Percentiles rank a stretch among this genome's conserved stretches.
Conservation (phyloP, 768 basidiomycete species). For the Leccinum disarticulatum region DNA sequence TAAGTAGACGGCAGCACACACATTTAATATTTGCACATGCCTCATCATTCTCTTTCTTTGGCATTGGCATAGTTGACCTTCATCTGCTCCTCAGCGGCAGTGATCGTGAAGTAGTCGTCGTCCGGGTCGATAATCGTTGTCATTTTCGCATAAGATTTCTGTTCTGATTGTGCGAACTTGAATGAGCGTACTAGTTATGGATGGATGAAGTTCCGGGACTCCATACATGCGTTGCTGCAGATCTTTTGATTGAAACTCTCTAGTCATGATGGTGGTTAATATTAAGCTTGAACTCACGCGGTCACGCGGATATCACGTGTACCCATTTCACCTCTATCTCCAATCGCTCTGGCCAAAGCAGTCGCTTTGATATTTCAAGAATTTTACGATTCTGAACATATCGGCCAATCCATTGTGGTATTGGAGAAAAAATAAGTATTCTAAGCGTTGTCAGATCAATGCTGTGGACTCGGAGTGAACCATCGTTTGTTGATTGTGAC, state of each 20-base stretch:
- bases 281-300: not conserved
- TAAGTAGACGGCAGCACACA: slow-evolving; percentile 20
- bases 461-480: no score
- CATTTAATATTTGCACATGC: slow-evolving; percentile 66
- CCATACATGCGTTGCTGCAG: slow-evolving; percentile 37
- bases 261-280: slow-evolving; percentile 20
- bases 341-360: no score
- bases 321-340: not conserved
- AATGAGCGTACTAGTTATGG: not conserved
- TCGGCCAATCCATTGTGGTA: no score
- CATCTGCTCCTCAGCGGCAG: slow-evolving; percentile 70
- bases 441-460: no score
- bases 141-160: slow-evolving; percentile 77
- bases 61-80: slow-evolving; percentile 52
- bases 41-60: slow-evolving; percentile 67
- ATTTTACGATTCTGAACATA: no score
- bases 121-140: slow-evolving; percentile 72
- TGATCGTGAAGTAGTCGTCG: slow-evolving; percentile 76
- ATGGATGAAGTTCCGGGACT: not conserved
- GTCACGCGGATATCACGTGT: slow-evolving; percentile 23
- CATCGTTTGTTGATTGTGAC: no score
- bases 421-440: no score
- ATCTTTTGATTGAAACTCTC: slow-evolving; percentile 33
- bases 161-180: not conserved
- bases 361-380: no score